A percentile compares a stretch with the other conserved stretches of the same genome.
phyloP scores from a whole-genome alignment of 2,329 filamentous ascomycete genomes.

The Ceratocystis cacaofunesta region DNA sequence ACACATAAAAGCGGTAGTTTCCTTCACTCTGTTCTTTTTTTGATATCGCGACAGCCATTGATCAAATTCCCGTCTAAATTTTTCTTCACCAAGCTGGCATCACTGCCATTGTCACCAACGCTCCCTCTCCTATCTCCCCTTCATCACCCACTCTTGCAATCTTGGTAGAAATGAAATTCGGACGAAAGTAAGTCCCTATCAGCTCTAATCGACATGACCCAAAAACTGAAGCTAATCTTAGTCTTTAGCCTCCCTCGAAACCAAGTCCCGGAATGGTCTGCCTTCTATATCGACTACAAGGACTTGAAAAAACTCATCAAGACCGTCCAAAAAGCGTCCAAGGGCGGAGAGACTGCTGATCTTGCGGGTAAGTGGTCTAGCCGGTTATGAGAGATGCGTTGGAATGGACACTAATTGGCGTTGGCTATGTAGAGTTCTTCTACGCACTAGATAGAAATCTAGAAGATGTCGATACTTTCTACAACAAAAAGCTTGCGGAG shows the following conservation, averaged over 20 bases:
- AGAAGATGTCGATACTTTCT: conserved; percentile 91
- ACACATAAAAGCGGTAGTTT: conserved; percentile 1
- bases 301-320: conserved; percentile 93
- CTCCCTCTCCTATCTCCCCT: neutral
- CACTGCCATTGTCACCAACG: conserved; percentile 10
- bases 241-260: conserved; percentile 53
- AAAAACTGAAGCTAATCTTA: conserved; percentile 18
- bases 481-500: conserved; percentile 88
- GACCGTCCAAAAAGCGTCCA: conserved; percentile 48
- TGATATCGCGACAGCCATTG: neutral
- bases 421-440: conserved; percentile 63
- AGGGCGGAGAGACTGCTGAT: conserved; percentile 63
- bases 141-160: neutral
- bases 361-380: conserved; percentile 53
- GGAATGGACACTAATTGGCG: neutral
- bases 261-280: conserved; percentile 76
- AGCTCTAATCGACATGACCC: neutral
- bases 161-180: conserved; percentile 40
- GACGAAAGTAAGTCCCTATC: conserved; percentile 38
- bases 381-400: conserved; percentile 19
- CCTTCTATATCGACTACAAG: conserved; percentile 79
- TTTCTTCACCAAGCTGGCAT: neutral
- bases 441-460: conserved; percentile 92
- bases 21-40: neutral
- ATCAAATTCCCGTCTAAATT: neutral